Conservation (phyloP, 2,329 filamentous ascomycete genomes). For the Myriosclerotinia duriaeana region DNA sequence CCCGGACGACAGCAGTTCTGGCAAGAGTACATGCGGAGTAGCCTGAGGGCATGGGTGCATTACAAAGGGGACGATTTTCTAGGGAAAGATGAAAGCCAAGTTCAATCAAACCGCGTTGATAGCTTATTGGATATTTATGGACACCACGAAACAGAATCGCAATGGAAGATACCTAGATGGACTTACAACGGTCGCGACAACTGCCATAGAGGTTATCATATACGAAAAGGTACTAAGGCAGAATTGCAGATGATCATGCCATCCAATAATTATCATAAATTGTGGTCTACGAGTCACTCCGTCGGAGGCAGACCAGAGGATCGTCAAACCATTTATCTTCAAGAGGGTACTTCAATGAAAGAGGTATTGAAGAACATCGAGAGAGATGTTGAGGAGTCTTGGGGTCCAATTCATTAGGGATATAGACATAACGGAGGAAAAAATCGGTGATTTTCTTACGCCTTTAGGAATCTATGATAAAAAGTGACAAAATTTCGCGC, state of each 20-base stretch:
- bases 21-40: background rate
- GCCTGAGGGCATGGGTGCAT: background rate
- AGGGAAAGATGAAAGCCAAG: no score
- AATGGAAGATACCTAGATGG: no score
- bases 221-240: no score
- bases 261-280: no score
- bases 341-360: background rate
- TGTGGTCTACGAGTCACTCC: no score
- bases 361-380: background rate
- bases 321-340: background rate
- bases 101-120: no score
- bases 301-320: background rate
- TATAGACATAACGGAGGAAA: background rate
- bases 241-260: no score
- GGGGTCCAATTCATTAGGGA: background rate
- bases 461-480: background rate
- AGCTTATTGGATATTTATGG: no score
- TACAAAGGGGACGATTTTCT: background rate
- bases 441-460: background rate
- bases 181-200: no score
- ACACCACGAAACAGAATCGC: no score
- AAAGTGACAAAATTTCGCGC: no score
- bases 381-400: constrained; percentile 2
- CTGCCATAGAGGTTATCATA: no score
- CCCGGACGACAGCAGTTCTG: background rate